Conservation (phyloP, 805 yeast species). For the Saccharomycopsis microspora region DNA sequence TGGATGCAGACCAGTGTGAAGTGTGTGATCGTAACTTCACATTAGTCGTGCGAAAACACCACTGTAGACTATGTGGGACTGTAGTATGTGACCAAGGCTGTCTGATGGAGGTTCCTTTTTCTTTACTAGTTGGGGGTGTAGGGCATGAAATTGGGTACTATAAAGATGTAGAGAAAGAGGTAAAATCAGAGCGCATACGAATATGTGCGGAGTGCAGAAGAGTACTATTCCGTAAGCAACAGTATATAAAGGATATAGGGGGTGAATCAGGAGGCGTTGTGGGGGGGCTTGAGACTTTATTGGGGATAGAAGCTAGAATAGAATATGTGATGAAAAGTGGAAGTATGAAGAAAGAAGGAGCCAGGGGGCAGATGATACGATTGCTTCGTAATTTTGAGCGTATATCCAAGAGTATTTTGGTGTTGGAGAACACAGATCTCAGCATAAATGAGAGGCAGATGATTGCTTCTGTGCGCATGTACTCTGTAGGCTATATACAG, state of each 20-base stretch:
- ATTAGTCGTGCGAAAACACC: constrained; percentile 63
- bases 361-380: too few species aligned
- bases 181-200: constrained; percentile 28
- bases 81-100: constrained; percentile 75
- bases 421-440: too few species aligned
- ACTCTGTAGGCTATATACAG: constrained; percentile 6
- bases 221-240: constrained; percentile 43
- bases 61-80: constrained; percentile 81
- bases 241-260: constrained; percentile 29
- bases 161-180: neutral
- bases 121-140: constrained; percentile 14
- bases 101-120: constrained; percentile 58
- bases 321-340: too few species aligned
- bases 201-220: constrained; percentile 64
- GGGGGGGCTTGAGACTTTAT: too few species aligned
- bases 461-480: constrained; percentile 4
- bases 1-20: constrained; percentile 40
- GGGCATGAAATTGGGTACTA: neutral
- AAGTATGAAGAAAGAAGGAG: too few species aligned
- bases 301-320: too few species aligned
- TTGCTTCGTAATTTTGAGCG: too few species aligned
- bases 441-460: constrained; percentile 9
- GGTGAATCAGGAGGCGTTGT: too few species aligned
- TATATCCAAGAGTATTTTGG: constrained; percentile 17
- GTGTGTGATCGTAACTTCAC: constrained; percentile 50